Conservation (phyloP, 129 eudicot genomes). For the Kitagawia praeruptora region DNA sequence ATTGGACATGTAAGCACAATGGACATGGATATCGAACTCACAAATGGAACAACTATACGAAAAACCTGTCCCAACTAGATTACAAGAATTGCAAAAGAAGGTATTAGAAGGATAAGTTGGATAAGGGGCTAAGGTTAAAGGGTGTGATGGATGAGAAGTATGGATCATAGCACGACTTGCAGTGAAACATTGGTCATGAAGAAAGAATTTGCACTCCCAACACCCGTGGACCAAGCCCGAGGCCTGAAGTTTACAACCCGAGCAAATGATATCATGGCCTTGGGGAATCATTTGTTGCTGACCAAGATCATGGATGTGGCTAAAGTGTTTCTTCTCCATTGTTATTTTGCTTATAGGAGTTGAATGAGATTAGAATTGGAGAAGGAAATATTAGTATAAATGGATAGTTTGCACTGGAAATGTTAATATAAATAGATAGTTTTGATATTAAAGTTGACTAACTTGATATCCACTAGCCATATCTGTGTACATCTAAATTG, state of each 20-base stretch:
- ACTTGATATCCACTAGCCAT: background rate
- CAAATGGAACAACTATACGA: background rate
- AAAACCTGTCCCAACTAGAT: constrained; percentile 32
- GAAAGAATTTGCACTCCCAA: constrained; percentile 35
- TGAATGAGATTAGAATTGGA: background rate
- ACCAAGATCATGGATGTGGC: constrained; percentile 50
- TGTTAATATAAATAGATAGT: background rate
- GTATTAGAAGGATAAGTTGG: constrained; percentile 70
- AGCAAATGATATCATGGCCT: constrained; percentile 40
- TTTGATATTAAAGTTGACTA: background rate
- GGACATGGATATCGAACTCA: constrained; percentile 11
- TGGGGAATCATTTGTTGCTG: constrained; percentile 41
- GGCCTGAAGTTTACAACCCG: constrained; percentile 26
- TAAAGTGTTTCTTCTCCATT: constrained; percentile 71
- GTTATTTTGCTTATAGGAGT: background rate
- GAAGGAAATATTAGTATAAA: no score
- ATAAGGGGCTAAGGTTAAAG: constrained; percentile 47
- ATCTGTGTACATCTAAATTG: background rate
- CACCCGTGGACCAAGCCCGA: constrained; percentile 26
- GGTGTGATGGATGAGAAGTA: constrained; percentile 59
- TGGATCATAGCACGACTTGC: constrained; percentile 49
- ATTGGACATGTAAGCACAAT: constrained; percentile 9
- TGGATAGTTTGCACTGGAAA: background rate
- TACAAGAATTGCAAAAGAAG: constrained; percentile 51
- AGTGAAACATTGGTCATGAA: constrained; percentile 46